These are phyloP conservation scores for Suillus plorans DNA, from an alignment of 768 basidiomycete species.

Conservation along the genomic window DNA sequence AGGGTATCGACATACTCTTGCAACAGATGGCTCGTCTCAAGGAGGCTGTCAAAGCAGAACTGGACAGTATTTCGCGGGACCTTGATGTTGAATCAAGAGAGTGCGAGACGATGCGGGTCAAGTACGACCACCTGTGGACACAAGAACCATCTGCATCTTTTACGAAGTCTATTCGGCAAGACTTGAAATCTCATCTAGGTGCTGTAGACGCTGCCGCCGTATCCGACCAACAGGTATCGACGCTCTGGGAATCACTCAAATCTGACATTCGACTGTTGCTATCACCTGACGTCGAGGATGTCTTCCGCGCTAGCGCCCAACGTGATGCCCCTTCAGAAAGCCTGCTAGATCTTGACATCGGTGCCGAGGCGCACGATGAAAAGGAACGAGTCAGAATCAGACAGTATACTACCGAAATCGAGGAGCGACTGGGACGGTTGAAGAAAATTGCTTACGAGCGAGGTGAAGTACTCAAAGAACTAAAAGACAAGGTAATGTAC, in stretches of 20 bases:
- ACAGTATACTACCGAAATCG: conserved; percentile 68
- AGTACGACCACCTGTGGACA: conserved; percentile 84
- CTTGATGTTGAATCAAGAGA: conserved; percentile 83
- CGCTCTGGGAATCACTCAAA: conserved; percentile 70
- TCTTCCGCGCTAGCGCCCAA: conserved; percentile 56
- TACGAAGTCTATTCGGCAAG: conserved; percentile 70
- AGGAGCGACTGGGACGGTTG: conserved; percentile 73
- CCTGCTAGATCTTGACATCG: conserved; percentile 74
- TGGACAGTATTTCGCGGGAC: conserved; percentile 62
- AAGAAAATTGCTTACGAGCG: conserved; percentile 85
- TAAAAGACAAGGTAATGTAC: conserved; percentile 85
- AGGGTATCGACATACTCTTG: conserved; percentile 65
- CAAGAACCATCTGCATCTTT: conserved; percentile 79
- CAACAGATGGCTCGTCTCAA: conserved; percentile 59
- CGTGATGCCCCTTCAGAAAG: conserved; percentile 40
- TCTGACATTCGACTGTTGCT: conserved; percentile 64
- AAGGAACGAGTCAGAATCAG: conserved; percentile 68
- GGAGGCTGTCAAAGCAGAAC: conserved; percentile 51
- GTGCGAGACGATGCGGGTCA: conserved; percentile 86
- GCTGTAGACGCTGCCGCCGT: conserved; percentile 74
- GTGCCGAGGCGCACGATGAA: conserved; percentile 59
- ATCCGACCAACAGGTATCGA: conserved; percentile 75
- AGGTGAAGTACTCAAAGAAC: conserved; percentile 83
- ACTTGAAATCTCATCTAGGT: conserved; percentile 72
- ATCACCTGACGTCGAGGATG: conserved; percentile 57